Conservation (phyloP, 2,329 filamentous ascomycete genomes). For the Plenodomus tracheiphilus region DNA sequence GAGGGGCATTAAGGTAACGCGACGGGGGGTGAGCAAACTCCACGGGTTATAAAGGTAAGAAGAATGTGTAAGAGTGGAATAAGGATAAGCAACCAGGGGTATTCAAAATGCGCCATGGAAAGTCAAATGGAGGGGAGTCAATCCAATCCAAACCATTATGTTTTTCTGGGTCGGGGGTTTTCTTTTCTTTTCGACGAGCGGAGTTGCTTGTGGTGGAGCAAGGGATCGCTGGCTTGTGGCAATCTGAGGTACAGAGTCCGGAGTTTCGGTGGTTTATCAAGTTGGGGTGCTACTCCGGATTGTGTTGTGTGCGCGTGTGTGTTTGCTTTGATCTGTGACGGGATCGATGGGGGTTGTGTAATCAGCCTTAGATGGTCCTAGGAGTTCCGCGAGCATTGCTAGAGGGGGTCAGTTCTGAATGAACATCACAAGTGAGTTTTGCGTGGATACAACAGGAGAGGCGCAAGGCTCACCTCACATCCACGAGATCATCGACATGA, state of each 20-base stretch:
- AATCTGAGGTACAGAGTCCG: slow-evolving; percentile 22
- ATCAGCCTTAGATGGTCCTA: slow-evolving; percentile 28
- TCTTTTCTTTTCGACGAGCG: slow-evolving; percentile 25
- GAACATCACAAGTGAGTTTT: neutral
- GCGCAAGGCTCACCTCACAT: slow-evolving; percentile 62
- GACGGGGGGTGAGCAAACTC: slow-evolving; percentile 34
- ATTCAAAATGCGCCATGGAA: slow-evolving; percentile 27
- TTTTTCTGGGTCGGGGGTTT: slow-evolving; percentile 41
- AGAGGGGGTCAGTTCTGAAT: slow-evolving; percentile 16
- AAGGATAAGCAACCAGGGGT: slow-evolving; percentile 21
- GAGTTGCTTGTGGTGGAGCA: neutral
- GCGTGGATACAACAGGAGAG: slow-evolving; percentile 13
- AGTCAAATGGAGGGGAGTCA: slow-evolving; percentile 31
- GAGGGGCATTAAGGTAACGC: slow-evolving; percentile 17
- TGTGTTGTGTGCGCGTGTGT: slow-evolving; percentile 17
- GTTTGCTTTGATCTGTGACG: slow-evolving; percentile 21
- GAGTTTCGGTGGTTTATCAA: slow-evolving; percentile 13
- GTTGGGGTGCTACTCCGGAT: slow-evolving; percentile 19
- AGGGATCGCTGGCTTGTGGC: slow-evolving; percentile 22
- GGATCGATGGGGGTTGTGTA: slow-evolving; percentile 13
- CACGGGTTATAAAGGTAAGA: slow-evolving; percentile 11
- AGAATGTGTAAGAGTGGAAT: slow-evolving; percentile 17
- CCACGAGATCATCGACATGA: slow-evolving; percentile 94
- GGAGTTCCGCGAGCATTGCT: slow-evolving; percentile 30
- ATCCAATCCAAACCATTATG: slow-evolving; percentile 27